These are phyloP conservation scores for Volvariella volvacea DNA, from an alignment of 1,284 basidiomycete genomes.

Conservation along the genomic window DNA sequence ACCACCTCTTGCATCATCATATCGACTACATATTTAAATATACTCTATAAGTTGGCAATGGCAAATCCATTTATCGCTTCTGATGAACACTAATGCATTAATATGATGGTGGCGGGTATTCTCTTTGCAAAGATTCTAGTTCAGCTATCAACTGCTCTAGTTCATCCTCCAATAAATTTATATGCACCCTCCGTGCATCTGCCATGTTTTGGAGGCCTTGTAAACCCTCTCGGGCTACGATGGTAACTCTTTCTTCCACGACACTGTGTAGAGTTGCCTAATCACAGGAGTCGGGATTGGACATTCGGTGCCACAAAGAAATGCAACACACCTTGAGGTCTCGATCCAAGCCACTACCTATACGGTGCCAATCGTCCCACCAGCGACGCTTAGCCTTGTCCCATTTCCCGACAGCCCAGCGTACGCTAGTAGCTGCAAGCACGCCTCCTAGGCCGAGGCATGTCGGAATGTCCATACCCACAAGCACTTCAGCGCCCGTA, in stretches of 20 bases:
- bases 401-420: constrained; percentile 70
- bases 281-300: constrained; percentile 5
- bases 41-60: not conserved
- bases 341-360: constrained; percentile 63
- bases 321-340: constrained; percentile 58
- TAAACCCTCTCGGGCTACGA: constrained; percentile 37
- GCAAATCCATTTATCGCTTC: not conserved
- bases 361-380: constrained; percentile 68
- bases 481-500: constrained; percentile 26
- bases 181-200: constrained; percentile 39
- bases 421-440: constrained; percentile 42
- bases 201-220: constrained; percentile 41
- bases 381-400: constrained; percentile 64
- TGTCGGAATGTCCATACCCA: constrained; percentile 46
- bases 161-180: constrained; percentile 24
- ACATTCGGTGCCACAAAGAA: not conserved
- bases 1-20: too few relatives aligned
- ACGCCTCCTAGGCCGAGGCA: constrained; percentile 59
- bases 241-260: constrained; percentile 38
- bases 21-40: too few relatives aligned
- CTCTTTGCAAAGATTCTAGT: not conserved
- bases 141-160: not conserved
- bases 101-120: too few relatives aligned
- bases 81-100: not conserved
- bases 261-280: constrained; percentile 42